Evolutionary conservation across 2,329 filamentous ascomycete species (phyloP).

Genomic region (Trichoderma sp.): DNA sequence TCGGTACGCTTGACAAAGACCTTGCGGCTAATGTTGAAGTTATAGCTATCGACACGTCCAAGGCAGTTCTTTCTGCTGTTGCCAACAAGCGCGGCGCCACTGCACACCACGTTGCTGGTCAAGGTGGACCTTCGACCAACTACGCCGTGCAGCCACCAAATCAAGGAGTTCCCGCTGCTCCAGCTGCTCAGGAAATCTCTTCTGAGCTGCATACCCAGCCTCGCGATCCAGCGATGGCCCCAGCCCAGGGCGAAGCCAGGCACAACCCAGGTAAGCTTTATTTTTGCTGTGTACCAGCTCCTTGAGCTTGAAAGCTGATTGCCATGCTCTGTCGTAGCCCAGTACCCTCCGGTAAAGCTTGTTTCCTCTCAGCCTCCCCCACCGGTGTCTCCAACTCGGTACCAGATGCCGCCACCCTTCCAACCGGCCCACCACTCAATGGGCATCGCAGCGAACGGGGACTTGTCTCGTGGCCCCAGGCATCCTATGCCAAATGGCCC

Average conservation of each 20-base stretch:
- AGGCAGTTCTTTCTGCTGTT: slow-evolving; percentile 1
- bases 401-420: slow-evolving; percentile 51
- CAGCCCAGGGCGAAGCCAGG: slow-evolving; percentile 24
- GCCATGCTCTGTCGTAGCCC: slow-evolving; percentile 4
- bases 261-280: slow-evolving; percentile 30
- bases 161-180: slow-evolving; percentile 6
- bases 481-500: slow-evolving; percentile 42
- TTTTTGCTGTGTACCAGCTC: not conserved
- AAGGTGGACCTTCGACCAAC: not conserved
- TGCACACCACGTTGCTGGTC: not conserved
- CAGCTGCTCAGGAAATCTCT: slow-evolving; percentile 8
- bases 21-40: not conserved
- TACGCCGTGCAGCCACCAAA: slow-evolving; percentile 16
- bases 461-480: slow-evolving; percentile 40
- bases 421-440: slow-evolving; percentile 43
- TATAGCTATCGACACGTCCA: slow-evolving; percentile 11
- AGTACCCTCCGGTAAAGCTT: slow-evolving; percentile 20
- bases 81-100: not conserved
- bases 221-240: slow-evolving; percentile 1
- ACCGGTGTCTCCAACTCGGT: slow-evolving; percentile 42
- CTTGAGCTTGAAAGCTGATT: not conserved
- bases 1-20: not conserved
- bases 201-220: slow-evolving; percentile 23
- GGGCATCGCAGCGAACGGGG: slow-evolving; percentile 41
- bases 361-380: slow-evolving; percentile 37